phyloP scores from a whole-genome alignment of 352 stramenopile genomes.

The Phytophthora macrochlamydospora region DNA sequence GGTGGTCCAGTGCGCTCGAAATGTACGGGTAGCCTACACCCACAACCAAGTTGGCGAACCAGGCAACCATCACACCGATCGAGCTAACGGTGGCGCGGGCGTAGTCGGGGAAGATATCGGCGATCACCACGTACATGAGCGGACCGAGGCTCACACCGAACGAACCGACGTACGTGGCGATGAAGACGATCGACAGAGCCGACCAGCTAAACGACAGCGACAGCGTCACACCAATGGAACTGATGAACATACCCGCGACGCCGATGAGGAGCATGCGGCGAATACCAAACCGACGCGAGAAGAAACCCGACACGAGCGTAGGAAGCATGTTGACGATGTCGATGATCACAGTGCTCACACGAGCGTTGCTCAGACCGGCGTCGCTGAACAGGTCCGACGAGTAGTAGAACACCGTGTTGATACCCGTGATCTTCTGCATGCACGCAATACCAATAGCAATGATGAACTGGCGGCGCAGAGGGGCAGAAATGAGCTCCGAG shows the following conservation, averaged over 20 bases:
- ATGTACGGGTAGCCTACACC: conserved; percentile 61
- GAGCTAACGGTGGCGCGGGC: conserved; percentile 43
- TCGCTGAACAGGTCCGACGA: conserved; percentile 48
- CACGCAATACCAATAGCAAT: conserved; percentile 40
- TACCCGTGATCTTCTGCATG: conserved; percentile 56
- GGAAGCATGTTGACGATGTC: conserved; percentile 46
- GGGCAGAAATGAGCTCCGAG: conserved; percentile 29
- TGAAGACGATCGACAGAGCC: conserved; percentile 45
- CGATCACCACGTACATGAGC: conserved; percentile 52
- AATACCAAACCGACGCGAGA: conserved; percentile 39
- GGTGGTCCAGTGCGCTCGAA: conserved; percentile 31
- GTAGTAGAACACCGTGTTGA: conserved; percentile 67
- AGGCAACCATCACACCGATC: conserved; percentile 39
- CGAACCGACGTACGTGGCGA: conserved; percentile 34
- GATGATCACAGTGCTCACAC: conserved; percentile 40
- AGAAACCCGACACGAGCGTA: conserved; percentile 35
- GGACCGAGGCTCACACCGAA: conserved; percentile 40
- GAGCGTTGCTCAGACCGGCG: conserved; percentile 38
- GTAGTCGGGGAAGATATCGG: conserved; percentile 47
- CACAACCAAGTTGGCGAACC: conserved; percentile 45
- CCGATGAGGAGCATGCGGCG: conserved; percentile 39
- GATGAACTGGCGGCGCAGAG: conserved; percentile 40
- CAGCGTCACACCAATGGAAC: conserved; percentile 40
- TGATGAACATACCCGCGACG: conserved; percentile 42
- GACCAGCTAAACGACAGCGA: conserved; percentile 33